These are phyloP conservation scores for Gymnopilus junonius DNA, from an alignment of 768 basidiomycete genomes.

Conservation along the genomic window DNA sequence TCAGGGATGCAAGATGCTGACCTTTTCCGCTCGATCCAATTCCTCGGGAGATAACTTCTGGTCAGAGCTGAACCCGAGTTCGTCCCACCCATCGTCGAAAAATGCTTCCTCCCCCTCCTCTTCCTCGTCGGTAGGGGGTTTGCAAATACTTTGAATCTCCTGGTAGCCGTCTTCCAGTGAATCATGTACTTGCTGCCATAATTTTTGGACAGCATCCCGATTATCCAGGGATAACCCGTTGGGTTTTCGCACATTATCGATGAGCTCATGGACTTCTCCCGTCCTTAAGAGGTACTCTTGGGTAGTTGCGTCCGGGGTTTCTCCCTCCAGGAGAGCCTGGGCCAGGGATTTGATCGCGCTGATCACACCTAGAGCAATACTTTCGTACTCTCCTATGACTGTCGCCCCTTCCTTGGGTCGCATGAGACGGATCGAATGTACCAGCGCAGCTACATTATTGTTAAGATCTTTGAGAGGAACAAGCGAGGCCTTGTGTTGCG, in stretches of 20 bases:
- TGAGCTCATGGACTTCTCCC: slow-evolving; percentile 64
- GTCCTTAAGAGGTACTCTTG: slow-evolving; percentile 61
- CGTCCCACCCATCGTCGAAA: slow-evolving; percentile 67
- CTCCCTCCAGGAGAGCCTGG: slow-evolving; percentile 37
- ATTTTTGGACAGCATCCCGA: slow-evolving; percentile 55
- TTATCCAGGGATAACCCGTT: slow-evolving; percentile 62
- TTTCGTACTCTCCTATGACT: slow-evolving; percentile 47
- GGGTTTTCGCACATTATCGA: slow-evolving; percentile 50
- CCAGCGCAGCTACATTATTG: slow-evolving; percentile 50
- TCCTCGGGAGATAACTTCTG: slow-evolving; percentile 52
- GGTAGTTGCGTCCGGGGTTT: slow-evolving; percentile 5
- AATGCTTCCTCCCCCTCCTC: slow-evolving; percentile 38
- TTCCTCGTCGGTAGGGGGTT: slow-evolving; percentile 34
- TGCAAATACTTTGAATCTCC: slow-evolving; percentile 62
- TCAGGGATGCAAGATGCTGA: slow-evolving; percentile 24
- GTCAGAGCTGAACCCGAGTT: slow-evolving; percentile 56
- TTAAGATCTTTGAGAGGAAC: slow-evolving; percentile 58
- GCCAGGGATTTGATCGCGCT: slow-evolving; percentile 47
- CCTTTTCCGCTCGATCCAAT: slow-evolving; percentile 62
- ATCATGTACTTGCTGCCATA: slow-evolving; percentile 54
- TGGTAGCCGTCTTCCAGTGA: slow-evolving; percentile 63
- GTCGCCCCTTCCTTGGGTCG: slow-evolving; percentile 48
- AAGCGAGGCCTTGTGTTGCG: slow-evolving; percentile 54
- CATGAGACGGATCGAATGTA: slow-evolving; percentile 54
- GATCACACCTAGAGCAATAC: slow-evolving; percentile 45